Percentiles rank a stretch among this genome's conserved stretches.
Evolutionary conservation across 108 stramenopile species (phyloP).

Genomic region (Fragilariopsis cylindrus): DNA sequence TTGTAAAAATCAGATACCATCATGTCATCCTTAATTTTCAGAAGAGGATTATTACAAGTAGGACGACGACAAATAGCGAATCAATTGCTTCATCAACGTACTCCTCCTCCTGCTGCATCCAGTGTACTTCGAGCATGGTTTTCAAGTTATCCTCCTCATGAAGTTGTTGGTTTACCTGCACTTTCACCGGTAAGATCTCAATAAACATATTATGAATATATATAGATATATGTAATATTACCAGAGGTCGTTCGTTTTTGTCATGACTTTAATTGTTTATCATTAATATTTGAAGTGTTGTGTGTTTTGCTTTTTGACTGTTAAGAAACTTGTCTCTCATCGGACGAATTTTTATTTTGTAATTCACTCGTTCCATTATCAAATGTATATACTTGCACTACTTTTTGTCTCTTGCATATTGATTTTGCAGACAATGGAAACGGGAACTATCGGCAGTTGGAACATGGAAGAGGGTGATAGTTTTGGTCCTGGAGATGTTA

Average conservation of each 20-base stretch:
- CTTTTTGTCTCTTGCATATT: constrained; percentile 6
- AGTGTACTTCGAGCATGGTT: constrained; percentile 40
- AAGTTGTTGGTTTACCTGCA: constrained; percentile 91
- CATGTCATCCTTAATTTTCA: background rate
- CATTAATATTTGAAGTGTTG: no score
- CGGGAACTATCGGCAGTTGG: constrained; percentile 90
- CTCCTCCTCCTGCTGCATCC: constrained; percentile 17
- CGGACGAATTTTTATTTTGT: background rate
- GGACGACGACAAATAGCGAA: constrained; percentile 12
- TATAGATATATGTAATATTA: no score
- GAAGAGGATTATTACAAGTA: constrained; percentile 6
- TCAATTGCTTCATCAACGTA: constrained; percentile 8
- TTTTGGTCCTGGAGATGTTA: constrained; percentile 88
- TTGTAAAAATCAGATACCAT: no score
- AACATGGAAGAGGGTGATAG: constrained; percentile 75
- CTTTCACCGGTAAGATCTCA: constrained; percentile 80
- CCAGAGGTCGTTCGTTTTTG: no score
- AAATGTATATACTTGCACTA: background rate
- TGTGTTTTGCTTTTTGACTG: no score
- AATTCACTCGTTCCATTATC: background rate
- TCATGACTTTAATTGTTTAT: no score
- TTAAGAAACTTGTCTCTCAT: no score
- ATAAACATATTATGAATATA: no score
- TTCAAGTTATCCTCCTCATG: constrained; percentile 79
- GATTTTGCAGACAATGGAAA: constrained; percentile 84